Conservation (phyloP, 208 protist species). For the Zelonia costaricensis region DNA sequence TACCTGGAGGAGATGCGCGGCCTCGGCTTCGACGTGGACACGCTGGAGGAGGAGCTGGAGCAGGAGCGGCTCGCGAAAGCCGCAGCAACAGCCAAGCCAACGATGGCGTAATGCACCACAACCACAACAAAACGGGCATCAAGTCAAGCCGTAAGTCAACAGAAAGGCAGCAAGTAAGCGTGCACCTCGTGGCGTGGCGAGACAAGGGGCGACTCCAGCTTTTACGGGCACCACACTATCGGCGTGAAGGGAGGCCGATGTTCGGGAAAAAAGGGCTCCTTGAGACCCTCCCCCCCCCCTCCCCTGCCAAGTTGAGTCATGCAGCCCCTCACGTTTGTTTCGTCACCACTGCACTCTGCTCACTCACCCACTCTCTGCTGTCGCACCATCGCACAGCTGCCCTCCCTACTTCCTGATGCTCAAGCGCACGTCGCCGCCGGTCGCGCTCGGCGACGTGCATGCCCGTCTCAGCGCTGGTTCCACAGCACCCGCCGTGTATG, state of each 20-base stretch:
- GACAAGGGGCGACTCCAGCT: neutral
- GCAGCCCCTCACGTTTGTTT: no score
- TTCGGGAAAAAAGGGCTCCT: no score
- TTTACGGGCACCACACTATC: no score
- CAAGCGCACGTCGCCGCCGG: neutral
- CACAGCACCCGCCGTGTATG: no score
- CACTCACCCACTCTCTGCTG: no score
- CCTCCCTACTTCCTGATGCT: no score
- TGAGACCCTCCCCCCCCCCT: no score
- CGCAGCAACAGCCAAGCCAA: neutral
- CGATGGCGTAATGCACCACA: neutral
- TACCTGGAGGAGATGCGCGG: conserved; percentile 85
- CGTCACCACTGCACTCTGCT: no score
- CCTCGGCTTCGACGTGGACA: conserved; percentile 83
- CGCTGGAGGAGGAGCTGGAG: conserved; percentile 76
- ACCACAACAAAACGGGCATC: no score
- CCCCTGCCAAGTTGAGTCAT: no score
- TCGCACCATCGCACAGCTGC: no score
- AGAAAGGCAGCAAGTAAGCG: conserved; percentile 1
- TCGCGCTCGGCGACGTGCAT: neutral
- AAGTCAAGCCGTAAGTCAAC: no score
- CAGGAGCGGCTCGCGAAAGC: conserved; percentile 30
- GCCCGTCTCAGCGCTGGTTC: conserved; percentile 1
- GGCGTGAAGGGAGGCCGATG: neutral
- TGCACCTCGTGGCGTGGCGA: neutral